Evolutionary conservation across 1,284 basidiomycete species (phyloP).

Genomic region (Trichosporon coremiiforme): DNA sequence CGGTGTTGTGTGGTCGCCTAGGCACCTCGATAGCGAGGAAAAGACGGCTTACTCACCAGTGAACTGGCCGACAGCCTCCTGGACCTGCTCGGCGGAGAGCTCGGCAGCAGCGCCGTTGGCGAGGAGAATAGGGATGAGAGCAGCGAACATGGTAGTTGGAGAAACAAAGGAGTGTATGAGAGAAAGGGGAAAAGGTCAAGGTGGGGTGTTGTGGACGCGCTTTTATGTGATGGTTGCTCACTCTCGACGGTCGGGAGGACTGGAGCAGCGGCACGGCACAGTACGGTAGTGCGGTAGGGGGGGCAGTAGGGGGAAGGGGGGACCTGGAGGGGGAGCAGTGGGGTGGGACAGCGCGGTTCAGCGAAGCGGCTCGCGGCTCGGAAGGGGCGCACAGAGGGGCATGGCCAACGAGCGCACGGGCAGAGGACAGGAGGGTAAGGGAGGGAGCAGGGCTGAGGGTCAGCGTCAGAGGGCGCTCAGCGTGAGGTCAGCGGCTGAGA

Average conservation of each 20-base stretch:
- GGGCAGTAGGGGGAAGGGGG: neutral
- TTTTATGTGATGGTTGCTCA: slow-evolving; percentile 1
- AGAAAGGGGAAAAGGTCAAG: slow-evolving; percentile 1
- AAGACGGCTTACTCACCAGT: slow-evolving; percentile 1
- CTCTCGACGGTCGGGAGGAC: neutral
- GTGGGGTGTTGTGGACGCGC: neutral
- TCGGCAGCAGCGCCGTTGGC: slow-evolving; percentile 22
- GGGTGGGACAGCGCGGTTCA: slow-evolving; percentile 4
- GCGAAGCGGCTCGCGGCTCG: slow-evolving; percentile 1
- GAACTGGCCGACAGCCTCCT: slow-evolving; percentile 10
- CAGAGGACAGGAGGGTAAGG: neutral
- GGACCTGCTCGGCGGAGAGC: slow-evolving; percentile 19
- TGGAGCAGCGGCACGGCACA: slow-evolving; percentile 9
- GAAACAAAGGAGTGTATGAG: neutral
- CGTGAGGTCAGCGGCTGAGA: slow-evolving; percentile 14
- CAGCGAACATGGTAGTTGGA: slow-evolving; percentile 25
- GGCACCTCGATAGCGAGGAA: neutral
- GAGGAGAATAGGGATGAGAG: slow-evolving; percentile 25
- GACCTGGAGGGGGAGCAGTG: neutral
- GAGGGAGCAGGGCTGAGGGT: neutral
- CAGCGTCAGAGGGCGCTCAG: neutral
- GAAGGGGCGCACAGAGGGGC: neutral
- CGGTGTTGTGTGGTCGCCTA: neutral
- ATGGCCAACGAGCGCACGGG: neutral
- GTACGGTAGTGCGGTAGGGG: slow-evolving; percentile 7